A percentile compares a stretch with the other conserved stretches of the same genome.
Conservation (phyloP, 371 early-diverging fungal species). For the Lichtheimia ornata region DNA sequence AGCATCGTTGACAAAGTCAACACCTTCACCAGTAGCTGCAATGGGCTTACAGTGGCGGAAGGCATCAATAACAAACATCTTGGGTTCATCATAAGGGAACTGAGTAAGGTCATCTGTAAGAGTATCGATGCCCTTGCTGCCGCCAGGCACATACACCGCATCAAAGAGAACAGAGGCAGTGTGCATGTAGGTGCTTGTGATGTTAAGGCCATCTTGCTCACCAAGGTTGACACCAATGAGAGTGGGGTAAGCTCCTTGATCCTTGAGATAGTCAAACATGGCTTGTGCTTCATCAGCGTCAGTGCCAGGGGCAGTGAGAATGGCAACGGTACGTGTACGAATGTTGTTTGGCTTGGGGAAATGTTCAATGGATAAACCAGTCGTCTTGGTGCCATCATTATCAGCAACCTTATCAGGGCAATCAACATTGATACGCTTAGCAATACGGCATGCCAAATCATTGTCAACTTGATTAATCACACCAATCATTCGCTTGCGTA, state of each 20-base stretch:
- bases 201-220: conserved; percentile 21
- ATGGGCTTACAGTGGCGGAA: conserved; percentile 45
- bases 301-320: conserved; percentile 35
- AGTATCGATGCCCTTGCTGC: conserved; percentile 21
- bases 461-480: conserved; percentile 42
- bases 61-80: conserved; percentile 31
- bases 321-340: conserved; percentile 32
- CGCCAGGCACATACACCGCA: conserved; percentile 44
- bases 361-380: conserved; percentile 35
- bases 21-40: conserved; percentile 29
- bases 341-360: conserved; percentile 35
- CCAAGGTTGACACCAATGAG: conserved; percentile 30
- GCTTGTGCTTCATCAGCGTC: conserved; percentile 25
- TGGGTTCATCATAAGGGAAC: conserved; percentile 39
- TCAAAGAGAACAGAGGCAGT: conserved; percentile 38
- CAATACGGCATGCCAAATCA: conserved; percentile 40
- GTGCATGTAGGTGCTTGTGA: conserved; percentile 28
- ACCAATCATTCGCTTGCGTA: conserved; percentile 41
- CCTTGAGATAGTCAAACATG: conserved; percentile 29
- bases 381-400: conserved; percentile 16
- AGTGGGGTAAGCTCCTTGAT: conserved; percentile 31
- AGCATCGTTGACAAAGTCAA: conserved; percentile 23
- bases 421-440: conserved; percentile 29
- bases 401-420: conserved; percentile 27
- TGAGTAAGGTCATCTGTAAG: conserved; percentile 10